Conservation (phyloP, 2,329 filamentous ascomycete genomes). For the Clarireedia hainanense region DNA sequence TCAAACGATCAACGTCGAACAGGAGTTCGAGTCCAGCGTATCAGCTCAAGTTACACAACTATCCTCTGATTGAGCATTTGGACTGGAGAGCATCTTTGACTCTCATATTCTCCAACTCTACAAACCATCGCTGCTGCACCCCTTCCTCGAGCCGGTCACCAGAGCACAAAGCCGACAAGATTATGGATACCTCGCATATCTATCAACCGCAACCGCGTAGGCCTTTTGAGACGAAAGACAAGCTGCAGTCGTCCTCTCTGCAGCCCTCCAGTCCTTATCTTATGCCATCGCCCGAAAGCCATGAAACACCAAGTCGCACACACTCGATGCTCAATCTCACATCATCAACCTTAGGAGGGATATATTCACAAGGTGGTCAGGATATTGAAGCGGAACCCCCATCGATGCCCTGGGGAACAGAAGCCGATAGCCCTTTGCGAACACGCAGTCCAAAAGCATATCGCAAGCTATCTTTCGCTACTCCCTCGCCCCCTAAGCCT, state of each 20-base stretch:
- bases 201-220: conserved; percentile 65
- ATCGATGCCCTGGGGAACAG: conserved; percentile 70
- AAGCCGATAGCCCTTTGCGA: conserved; percentile 57
- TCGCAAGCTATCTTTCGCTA: conserved; percentile 13
- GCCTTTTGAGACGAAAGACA: conserved; percentile 55
- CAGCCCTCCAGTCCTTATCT: conserved; percentile 48
- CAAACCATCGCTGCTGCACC: neutral
- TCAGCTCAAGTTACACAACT: neutral
- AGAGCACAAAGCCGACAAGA: neutral
- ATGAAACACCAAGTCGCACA: conserved; percentile 57
- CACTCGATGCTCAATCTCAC: conserved; percentile 81
- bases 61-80: neutral
- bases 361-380: conserved; percentile 66
- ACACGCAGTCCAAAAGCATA: conserved; percentile 2
- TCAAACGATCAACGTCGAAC: neutral
- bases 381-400: conserved; percentile 43
- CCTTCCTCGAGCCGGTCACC: neutral
- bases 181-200: conserved; percentile 32
- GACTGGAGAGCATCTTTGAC: neutral
- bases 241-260: conserved; percentile 27
- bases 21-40: neutral
- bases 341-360: conserved; percentile 81
- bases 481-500: conserved; percentile 25
- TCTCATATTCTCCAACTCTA: neutral
- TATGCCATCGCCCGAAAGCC: conserved; percentile 46